phyloP scores from a whole-genome alignment of 495 filamentous ascomycete genomes.

The Hyaloscypha bicolor region DNA sequence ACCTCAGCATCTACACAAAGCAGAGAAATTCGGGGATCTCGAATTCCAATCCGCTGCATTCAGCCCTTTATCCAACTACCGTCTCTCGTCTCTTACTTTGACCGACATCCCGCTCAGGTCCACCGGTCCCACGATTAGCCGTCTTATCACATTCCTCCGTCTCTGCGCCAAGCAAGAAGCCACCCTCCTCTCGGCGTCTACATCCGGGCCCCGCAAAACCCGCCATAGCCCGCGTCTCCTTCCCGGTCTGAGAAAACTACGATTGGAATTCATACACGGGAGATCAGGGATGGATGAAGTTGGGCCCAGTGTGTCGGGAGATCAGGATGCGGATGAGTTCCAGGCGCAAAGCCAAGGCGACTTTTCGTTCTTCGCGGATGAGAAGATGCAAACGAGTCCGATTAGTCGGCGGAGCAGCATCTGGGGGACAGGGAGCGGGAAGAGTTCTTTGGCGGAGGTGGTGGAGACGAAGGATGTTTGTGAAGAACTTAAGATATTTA shows the following conservation, averaged over 20 bases:
- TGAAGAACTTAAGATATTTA: slow-evolving; percentile 13
- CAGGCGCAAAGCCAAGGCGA: slow-evolving; percentile 8
- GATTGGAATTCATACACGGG: slow-evolving; percentile 23
- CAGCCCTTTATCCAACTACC: slow-evolving; percentile 17
- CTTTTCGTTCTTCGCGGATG: slow-evolving; percentile 31
- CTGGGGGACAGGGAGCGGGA: background rate
- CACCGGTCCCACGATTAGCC: slow-evolving; percentile 9
- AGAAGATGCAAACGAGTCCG: background rate
- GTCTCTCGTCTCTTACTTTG: slow-evolving; percentile 20
- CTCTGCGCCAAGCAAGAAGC: slow-evolving; percentile 21
- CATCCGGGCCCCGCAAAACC: background rate
- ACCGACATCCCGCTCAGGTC: slow-evolving; percentile 26
- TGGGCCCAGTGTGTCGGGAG: slow-evolving; percentile 10
- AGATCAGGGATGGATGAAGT: background rate
- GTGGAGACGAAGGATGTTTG: slow-evolving; percentile 10
- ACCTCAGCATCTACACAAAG: background rate
- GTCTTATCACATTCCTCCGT: slow-evolving; percentile 20
- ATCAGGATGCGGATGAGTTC: slow-evolving; percentile 29
- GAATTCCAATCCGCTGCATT: background rate
- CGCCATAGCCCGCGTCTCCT: slow-evolving; percentile 22
- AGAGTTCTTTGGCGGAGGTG: background rate
- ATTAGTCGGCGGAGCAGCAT: background rate
- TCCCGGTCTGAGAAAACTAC: slow-evolving; percentile 19
- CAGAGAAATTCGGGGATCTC: background rate
- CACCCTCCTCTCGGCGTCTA: background rate